phyloP scores from a whole-genome alignment of 768 basidiomycete species.

The Psilocybe sp. region DNA sequence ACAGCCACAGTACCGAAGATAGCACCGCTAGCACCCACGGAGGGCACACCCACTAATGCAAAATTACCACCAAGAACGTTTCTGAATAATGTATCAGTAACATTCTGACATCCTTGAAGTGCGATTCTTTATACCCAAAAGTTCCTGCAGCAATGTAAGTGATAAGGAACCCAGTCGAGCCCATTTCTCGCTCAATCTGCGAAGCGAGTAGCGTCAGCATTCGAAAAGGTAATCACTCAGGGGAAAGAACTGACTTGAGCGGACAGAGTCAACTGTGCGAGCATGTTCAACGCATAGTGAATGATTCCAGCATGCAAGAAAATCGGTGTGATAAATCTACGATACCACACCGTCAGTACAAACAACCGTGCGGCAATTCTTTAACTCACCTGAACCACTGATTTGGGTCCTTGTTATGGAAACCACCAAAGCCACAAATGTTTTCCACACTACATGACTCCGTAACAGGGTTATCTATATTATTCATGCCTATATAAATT shows the following conservation, averaged over 20 bases:
- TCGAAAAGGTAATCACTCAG: not conserved
- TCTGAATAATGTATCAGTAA: slow-evolving; percentile 29
- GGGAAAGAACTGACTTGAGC: slow-evolving; percentile 52
- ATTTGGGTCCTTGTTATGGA: slow-evolving; percentile 38
- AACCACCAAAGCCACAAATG: slow-evolving; percentile 89
- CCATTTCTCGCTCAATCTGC: slow-evolving; percentile 90
- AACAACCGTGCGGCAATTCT: not conserved
- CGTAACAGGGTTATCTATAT: slow-evolving; percentile 77
- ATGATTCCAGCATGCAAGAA: slow-evolving; percentile 96
- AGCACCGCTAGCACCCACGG: slow-evolving; percentile 90
- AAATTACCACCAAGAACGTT: slow-evolving; percentile 94
- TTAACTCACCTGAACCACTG: slow-evolving; percentile 44
- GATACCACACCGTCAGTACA: slow-evolving; percentile 6
- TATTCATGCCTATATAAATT: slow-evolving; percentile 60
- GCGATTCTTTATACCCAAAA: slow-evolving; percentile 62
- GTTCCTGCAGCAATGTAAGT: slow-evolving; percentile 91
- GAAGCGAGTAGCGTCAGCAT: not conserved
- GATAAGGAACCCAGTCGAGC: slow-evolving; percentile 78
- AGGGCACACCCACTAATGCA: slow-evolving; percentile 81
- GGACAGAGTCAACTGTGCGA: slow-evolving; percentile 79
- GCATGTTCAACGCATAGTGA: slow-evolving; percentile 88
- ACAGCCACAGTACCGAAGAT: slow-evolving; percentile 87
- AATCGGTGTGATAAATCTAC: slow-evolving; percentile 81
- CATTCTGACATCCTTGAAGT: not conserved
- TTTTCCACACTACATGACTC: slow-evolving; percentile 72